These are phyloP conservation scores for Mycena rosella DNA, from an alignment of 768 basidiomycete genomes.

Conservation along the genomic window DNA sequence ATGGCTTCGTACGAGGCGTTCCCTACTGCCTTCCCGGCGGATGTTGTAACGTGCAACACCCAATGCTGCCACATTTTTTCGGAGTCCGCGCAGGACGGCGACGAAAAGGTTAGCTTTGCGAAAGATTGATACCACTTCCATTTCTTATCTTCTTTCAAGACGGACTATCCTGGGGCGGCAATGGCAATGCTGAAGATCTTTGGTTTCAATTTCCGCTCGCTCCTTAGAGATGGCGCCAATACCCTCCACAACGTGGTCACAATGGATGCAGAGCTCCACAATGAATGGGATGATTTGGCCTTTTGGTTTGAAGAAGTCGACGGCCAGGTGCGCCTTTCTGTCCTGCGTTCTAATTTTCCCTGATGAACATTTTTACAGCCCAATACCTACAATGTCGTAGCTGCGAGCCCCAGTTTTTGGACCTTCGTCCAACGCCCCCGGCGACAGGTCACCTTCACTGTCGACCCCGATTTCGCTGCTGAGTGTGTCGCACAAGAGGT, in stretches of 20 bases:
- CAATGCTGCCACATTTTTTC: slow-evolving; percentile 17
- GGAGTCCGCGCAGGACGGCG: slow-evolving; percentile 10
- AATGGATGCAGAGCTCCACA: slow-evolving; percentile 5
- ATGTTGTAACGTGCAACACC: background rate
- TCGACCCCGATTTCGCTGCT: slow-evolving; percentile 4
- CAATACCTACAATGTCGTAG: slow-evolving; percentile 19
- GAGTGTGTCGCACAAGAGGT: background rate
- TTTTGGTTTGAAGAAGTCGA: slow-evolving; percentile 17
- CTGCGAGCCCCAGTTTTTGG: background rate
- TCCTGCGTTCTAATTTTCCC: background rate
- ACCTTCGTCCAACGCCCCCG: background rate
- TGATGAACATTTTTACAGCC: slow-evolving; percentile 11
- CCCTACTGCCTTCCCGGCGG: slow-evolving; percentile 6
- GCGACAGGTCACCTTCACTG: background rate
- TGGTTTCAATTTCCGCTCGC: slow-evolving; percentile 5
- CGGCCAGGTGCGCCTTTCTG: slow-evolving; percentile 8
- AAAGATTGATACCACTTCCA: too few species aligned
- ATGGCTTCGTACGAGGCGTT: background rate
- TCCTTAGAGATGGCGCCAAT: slow-evolving; percentile 2
- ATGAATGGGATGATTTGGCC: background rate
- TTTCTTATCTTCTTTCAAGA: slow-evolving; percentile 12
- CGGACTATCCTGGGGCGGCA: slow-evolving; percentile 1
- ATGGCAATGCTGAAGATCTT: slow-evolving; percentile 13
- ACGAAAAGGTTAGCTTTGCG: slow-evolving; percentile 10
- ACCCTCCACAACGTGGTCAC: slow-evolving; percentile 15